Percentiles rank a stretch among this genome's conserved stretches.
phyloP scores from a whole-genome alignment of 352 stramenopile genomes.

The Pythium brachiatum region DNA sequence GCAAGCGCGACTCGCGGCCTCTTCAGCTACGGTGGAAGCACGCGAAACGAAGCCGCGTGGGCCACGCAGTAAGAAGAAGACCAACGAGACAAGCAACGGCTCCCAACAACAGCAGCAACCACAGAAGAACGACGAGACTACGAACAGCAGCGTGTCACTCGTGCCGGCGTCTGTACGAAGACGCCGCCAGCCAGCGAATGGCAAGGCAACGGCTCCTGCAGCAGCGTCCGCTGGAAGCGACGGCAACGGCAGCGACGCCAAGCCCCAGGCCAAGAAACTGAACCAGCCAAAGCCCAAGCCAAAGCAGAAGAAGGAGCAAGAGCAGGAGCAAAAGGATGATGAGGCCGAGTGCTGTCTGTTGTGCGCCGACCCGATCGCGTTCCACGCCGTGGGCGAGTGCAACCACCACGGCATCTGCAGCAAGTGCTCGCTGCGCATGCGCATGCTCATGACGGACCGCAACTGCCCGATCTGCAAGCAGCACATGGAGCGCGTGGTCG shows the following conservation, averaged over 20 bases:
- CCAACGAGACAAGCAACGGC: neutral
- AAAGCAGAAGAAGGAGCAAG: neutral
- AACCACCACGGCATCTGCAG: conserved; percentile 82
- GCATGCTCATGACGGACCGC: conserved; percentile 72
- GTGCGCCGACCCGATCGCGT: conserved; percentile 67
- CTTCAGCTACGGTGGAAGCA: neutral
- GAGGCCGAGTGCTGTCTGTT: conserved; percentile 53
- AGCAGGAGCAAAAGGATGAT: conserved; percentile 8
- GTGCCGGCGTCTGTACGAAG: conserved; percentile 19
- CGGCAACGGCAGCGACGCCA: conserved; percentile 1
- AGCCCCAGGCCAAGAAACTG: conserved; percentile 12
- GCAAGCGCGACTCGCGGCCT: neutral
- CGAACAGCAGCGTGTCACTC: conserved; percentile 2
- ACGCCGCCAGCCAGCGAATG: conserved; percentile 14
- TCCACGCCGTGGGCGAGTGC: conserved; percentile 69
- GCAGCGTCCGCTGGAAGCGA: neutral
- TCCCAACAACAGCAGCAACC: neutral
- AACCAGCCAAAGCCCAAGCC: neutral
- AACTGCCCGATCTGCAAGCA: conserved; percentile 84
- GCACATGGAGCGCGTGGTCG: conserved; percentile 59
- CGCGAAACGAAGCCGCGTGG: neutral
- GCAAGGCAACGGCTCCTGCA: neutral
- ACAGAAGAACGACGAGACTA: neutral
- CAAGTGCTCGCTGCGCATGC: conserved; percentile 82
- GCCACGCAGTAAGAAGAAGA: conserved; percentile 6